phyloP scores from a whole-genome alignment of 495 filamentous ascomycete genomes.

The Daldinia grandis region DNA sequence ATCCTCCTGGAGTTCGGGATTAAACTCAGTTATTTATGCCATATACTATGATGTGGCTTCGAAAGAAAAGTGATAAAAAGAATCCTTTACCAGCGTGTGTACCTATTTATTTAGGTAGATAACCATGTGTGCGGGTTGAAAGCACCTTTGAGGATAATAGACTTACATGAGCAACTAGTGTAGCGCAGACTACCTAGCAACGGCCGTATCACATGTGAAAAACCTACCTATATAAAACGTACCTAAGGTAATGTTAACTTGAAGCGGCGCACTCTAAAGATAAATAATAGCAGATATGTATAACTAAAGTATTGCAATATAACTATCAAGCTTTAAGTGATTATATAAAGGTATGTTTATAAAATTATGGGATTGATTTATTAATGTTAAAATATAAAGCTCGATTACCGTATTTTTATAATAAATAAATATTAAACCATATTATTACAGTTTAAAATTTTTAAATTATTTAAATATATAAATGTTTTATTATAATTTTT shows the following conservation, averaged over 20 bases:
- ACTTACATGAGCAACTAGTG: background rate
- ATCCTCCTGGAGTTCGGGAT: constrained; percentile 2
- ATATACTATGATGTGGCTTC: background rate
- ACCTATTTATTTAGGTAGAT: background rate
- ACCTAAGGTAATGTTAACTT: no score
- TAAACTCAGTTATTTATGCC: background rate
- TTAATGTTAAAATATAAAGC: no score
- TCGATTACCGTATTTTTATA: no score
- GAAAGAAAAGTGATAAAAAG: background rate
- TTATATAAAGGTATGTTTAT: background rate
- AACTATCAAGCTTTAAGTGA: background rate
- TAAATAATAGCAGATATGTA: background rate
- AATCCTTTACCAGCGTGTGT: background rate
- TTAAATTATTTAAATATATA: no score
- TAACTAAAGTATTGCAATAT: background rate
- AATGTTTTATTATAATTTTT: no score
- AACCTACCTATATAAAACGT: background rate
- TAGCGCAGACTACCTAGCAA: background rate
- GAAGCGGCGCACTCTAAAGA: background rate
- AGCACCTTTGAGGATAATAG: constrained; percentile 1
- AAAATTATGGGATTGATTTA: background rate
- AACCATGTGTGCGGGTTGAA: background rate
- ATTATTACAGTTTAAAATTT: no score
- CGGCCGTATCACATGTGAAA: constrained; percentile 9
- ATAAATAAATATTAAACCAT: no score